A percentile compares a stretch with the other conserved stretches of the same genome.
Conservation (phyloP, 305 asterid species). For the Rubia tinctorum region DNA sequence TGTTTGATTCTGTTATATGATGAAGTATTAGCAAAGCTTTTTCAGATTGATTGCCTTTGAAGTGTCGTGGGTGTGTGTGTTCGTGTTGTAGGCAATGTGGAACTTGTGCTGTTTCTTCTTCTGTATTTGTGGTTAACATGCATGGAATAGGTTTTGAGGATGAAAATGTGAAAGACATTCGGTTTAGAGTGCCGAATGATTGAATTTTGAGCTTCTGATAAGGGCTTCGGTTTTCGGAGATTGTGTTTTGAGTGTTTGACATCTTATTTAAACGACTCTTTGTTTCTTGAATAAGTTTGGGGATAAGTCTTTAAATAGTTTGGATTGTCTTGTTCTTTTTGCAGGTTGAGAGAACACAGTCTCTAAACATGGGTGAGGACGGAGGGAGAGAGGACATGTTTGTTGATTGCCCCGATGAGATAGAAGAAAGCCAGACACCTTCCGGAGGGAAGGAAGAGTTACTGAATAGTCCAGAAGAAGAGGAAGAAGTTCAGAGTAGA, state of each 20-base stretch:
- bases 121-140: neutral
- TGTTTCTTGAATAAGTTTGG: neutral
- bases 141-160: neutral
- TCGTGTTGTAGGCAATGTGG: neutral
- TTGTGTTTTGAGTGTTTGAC: neutral
- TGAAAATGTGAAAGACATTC: neutral
- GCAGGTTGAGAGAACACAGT: constrained; percentile 24
- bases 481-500: constrained; percentile 48
- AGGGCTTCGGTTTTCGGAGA: neutral
- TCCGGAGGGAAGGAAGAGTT: constrained; percentile 48
- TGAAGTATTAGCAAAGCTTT: neutral
- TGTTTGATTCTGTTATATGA: neutral
- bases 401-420: constrained; percentile 97
- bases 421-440: constrained; percentile 64
- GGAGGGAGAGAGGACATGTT: constrained; percentile 80
- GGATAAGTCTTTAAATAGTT: neutral
- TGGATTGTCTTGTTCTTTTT: neutral
- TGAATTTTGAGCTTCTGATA: neutral
- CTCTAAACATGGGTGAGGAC: constrained; percentile 52
- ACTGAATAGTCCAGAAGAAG: constrained; percentile 29
- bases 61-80: neutral
- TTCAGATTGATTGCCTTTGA: neutral
- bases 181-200: neutral
- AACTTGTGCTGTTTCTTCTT: neutral
- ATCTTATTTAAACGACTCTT: neutral